Evolutionary conservation across 2,329 filamentous ascomycete genomes (phyloP), one percentile per base, ranked within the genome.

Genomic region (Talaromyces sp.): DNA sequence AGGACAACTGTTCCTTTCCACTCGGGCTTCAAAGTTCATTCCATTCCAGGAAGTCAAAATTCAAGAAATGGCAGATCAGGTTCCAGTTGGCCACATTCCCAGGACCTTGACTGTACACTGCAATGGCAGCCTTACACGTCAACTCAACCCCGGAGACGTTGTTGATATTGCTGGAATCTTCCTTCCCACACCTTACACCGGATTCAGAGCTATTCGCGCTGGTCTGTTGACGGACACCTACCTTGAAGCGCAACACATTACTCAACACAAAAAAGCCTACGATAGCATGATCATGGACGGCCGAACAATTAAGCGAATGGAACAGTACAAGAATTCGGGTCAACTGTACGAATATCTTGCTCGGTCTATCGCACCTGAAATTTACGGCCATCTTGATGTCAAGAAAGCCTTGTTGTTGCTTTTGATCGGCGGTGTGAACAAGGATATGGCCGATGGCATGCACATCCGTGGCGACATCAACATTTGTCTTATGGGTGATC

Each of bases 1-100:
- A 78, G 95, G 95, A 19, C 92, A 97, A 77, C 85, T 99, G 45
- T 94, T 96, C 77, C 88, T 96, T 43, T 97, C 94, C 0, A 96
- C 93, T n/a, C 87, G 95, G 72, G 95, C 94, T 0, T 97, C 93
- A 61, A 99, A 98, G 74, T 99, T 98, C 75, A 81, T 97, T 73
- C 93, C 95, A 3, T 99, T 99, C 82, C 95, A 99, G 78, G 95
- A 99, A 79, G 88, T 98, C 79, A 98, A 98, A 82, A 93, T 99
- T 65, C 95, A 99, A 79, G 95, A 99, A 77, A 92, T 98, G 88
- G 93, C 95, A n/a, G 95, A 99, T 76, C 95, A 99, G 78, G 95
- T 99, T 0, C 95, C 95, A 7, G 96, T 99, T 69, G 95, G 95
- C 60, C 95, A 99, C 76, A 99, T 99, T 72, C 95, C 95, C 36